Conservation (phyloP, 2,329 filamentous ascomycete species). For the Nigrospora sphaerica region DNA sequence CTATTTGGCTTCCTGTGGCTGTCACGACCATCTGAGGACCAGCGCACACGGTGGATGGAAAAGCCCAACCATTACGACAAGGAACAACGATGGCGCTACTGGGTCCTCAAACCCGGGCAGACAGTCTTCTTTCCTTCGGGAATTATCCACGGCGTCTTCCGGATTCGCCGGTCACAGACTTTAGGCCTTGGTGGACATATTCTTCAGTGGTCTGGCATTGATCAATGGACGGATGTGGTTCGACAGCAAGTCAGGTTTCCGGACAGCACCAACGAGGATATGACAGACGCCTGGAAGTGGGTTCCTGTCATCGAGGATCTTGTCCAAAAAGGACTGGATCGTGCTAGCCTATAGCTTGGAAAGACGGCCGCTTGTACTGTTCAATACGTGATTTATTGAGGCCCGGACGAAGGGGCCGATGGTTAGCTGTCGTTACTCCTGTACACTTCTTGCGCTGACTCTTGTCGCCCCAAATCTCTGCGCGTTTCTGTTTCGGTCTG, state of each 20-base stretch:
- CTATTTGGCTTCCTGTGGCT: conserved; percentile 22
- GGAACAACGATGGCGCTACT: conserved; percentile 21
- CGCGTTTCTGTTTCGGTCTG: too few species aligned
- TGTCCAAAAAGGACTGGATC: neutral
- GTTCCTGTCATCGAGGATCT: conserved; percentile 1
- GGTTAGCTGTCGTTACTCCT: too few species aligned
- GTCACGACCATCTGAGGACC: conserved; percentile 15
- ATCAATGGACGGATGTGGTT: conserved; percentile 20
- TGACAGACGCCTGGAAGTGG: conserved; percentile 5
- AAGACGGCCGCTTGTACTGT: too few species aligned
- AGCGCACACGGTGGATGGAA: conserved; percentile 16
- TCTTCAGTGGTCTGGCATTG: conserved; percentile 24
- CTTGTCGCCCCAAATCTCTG: too few species aligned
- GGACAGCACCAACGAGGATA: conserved; percentile 22
- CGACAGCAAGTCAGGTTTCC: conserved; percentile 18
- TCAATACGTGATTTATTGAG: too few species aligned
- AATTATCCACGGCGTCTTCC: conserved; percentile 27
- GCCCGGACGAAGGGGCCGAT: too few species aligned
- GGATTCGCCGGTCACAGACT: conserved; percentile 16
- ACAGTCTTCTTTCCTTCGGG: conserved; percentile 25
- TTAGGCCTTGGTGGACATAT: conserved; percentile 25
- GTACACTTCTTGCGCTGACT: too few species aligned
- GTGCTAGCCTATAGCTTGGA: neutral
- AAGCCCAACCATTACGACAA: conserved; percentile 11
- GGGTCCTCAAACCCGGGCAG: conserved; percentile 24